Evolutionary conservation across 306 rosid species (phyloP), one percentile per base, ranked within the genome.

Genomic region (Quercus engelmannii): DNA sequence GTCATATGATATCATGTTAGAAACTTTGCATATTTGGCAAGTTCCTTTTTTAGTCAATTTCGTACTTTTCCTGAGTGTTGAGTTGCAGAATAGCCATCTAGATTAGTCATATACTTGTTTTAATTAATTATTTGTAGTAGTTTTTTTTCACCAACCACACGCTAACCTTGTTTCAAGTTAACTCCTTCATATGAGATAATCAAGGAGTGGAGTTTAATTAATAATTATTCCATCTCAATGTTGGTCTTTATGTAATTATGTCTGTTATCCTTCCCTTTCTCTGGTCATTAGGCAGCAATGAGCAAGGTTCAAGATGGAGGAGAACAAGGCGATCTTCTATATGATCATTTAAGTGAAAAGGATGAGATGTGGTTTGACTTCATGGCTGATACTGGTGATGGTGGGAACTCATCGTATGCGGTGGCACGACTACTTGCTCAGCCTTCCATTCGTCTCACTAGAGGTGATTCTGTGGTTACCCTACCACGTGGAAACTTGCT

Each of bases 341-440:
- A 89, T 77, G 89, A 85, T 82, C 95, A 95, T 81, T 89, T 93
- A 70, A 82, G 86, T 69, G 94, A 88, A 81, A 90, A 85, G 89
- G 92, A 91, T 69, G 97, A 89, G 67, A 82, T 95, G 43, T 95
- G 99, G 98, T 95, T 95, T 85, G 99, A 95, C 86, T 95, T 95
- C 85, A 93, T 93, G 97, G 98, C 99, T 82, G 99, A 95, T 86
- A 95, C 99, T 25, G 99, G 99, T 20, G 99, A 95, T 74, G 99
- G 99, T 82, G 99, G 99, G 76, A 95, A 95, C 91, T 91, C 98
- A 75, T 92, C 99, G 59, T 95, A 93, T 93, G 38, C 98, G 12
- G 85, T 95, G 75, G 98, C 99, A 68, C 88, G 91, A 68, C 89
- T 95, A 31, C 98, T 95, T 82, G 98, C 99, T 77, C 97, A 87